Evolutionary conservation across 108 stramenopile species (phyloP).

Genomic region (Cyclostephanos tholiformis): DNA sequence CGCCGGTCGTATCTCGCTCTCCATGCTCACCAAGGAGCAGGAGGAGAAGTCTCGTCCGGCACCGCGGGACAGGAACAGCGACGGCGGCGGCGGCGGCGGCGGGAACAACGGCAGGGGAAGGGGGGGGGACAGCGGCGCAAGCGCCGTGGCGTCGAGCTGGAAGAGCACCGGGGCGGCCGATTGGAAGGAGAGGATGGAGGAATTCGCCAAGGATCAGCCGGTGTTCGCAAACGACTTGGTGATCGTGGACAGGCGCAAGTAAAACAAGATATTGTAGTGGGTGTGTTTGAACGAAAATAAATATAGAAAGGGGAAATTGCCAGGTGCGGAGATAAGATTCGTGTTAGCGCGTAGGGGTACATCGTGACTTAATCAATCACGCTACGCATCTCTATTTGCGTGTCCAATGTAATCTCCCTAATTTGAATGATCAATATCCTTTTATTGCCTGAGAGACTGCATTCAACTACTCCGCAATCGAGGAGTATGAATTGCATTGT

Average conservation of each 20-base stretch:
- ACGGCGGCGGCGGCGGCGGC: slow-evolving; percentile 36
- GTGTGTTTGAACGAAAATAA: not conserved
- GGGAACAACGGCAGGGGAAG: slow-evolving; percentile 25
- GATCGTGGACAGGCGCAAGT: slow-evolving; percentile 62
- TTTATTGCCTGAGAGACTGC: not conserved
- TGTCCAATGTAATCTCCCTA: too few relatives aligned
- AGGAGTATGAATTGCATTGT: not conserved
- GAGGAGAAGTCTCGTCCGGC: slow-evolving; percentile 59
- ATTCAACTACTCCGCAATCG: not conserved
- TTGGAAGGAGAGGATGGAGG: slow-evolving; percentile 75
- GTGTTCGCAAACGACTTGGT: slow-evolving; percentile 69
- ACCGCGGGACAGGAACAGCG: slow-evolving; percentile 22
- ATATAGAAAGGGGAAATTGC: not conserved
- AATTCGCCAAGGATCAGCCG: slow-evolving; percentile 57
- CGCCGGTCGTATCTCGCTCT: slow-evolving; percentile 73
- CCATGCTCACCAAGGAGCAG: slow-evolving; percentile 84
- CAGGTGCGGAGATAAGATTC: not conserved
- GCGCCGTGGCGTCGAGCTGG: slow-evolving; percentile 36
- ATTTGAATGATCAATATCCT: too few relatives aligned
- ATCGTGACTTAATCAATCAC: too few relatives aligned
- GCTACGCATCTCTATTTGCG: too few relatives aligned
- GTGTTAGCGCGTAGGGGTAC: too few relatives aligned
- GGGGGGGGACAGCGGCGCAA: not conserved
- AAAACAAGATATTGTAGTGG: not conserved
- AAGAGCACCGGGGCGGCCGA: slow-evolving; percentile 69